phyloP scores from a whole-genome alignment of 257 asterid genomes.

The Sherardia arvensis region DNA sequence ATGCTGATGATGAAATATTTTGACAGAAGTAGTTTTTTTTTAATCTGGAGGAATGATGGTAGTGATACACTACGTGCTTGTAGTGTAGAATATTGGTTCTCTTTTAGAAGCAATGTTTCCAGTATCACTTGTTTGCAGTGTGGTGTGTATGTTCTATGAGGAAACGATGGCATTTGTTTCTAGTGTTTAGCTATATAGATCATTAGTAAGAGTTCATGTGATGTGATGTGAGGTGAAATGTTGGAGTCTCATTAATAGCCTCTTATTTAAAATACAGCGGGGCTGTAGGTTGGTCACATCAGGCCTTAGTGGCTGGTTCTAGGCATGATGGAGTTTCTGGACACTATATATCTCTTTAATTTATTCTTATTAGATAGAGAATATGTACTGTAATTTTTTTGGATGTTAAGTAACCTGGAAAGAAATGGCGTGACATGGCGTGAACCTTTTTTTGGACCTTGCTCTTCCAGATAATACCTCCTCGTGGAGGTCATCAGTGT shows the following conservation, averaged over 20 bases:
- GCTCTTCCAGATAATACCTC: constrained; percentile 39
- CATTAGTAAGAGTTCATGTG: background rate
- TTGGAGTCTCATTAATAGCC: background rate
- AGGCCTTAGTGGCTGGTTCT: background rate
- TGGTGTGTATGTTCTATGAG: no score
- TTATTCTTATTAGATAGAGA: background rate
- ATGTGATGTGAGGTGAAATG: background rate
- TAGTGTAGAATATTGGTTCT: no score
- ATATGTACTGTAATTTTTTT: background rate
- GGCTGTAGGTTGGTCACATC: background rate
- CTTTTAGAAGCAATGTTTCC: background rate
- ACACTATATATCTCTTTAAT: background rate
- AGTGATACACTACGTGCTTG: no score
- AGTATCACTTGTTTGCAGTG: background rate
- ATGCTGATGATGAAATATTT: no score
- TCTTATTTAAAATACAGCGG: background rate
- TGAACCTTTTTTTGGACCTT: constrained; percentile 1
- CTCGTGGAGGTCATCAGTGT: constrained; percentile 35
- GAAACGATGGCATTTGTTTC: background rate
- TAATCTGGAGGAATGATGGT: no score
- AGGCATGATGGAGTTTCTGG: background rate
- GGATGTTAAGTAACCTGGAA: background rate
- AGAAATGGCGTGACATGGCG: background rate
- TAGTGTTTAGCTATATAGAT: background rate
- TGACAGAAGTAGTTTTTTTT: no score